Percentiles rank a stretch among this genome's conserved stretches.
These are phyloP conservation scores for Apophysomyces ossiformis DNA, from an alignment of 371 early-diverging fungal genomes.

Conservation along the genomic window DNA sequence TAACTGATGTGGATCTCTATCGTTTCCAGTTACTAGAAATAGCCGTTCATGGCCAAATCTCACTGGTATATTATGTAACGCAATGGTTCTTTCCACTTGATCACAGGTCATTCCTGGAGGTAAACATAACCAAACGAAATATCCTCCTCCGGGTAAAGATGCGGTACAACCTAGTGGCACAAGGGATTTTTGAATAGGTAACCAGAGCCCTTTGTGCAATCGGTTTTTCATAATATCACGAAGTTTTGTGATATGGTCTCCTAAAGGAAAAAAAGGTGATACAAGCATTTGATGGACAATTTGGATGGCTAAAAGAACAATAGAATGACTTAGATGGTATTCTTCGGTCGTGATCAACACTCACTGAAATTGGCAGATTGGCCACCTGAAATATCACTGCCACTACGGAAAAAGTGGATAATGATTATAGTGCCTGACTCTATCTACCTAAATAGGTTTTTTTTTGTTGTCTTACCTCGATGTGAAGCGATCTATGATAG, in stretches of 20 bases:
- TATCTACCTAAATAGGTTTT: neutral
- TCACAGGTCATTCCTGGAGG: constrained; percentile 27
- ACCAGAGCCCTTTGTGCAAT: constrained; percentile 29
- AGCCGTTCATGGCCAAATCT: constrained; percentile 31
- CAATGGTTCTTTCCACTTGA: constrained; percentile 22
- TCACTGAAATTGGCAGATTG: constrained; percentile 37
- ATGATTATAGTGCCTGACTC: neutral
- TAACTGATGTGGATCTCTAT: neutral
- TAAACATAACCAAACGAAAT: constrained; percentile 49
- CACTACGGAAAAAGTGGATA: constrained; percentile 26
- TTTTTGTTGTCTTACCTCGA: constrained; percentile 25
- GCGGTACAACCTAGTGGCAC: constrained; percentile 40
- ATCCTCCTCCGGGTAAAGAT: constrained; percentile 39
- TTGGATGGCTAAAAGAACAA: constrained; percentile 28
- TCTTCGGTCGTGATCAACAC: neutral
- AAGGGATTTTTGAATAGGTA: constrained; percentile 26
- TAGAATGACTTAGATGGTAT: neutral
- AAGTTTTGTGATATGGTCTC: constrained; percentile 28
- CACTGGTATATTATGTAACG: constrained; percentile 22
- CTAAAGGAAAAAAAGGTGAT: constrained; percentile 16
- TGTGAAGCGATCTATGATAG: constrained; percentile 31
- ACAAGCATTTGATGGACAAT: constrained; percentile 35
- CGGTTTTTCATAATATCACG: constrained; percentile 23
- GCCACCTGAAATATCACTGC: constrained; percentile 45
- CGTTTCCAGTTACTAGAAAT: constrained; percentile 23